Evolutionary conservation across 306 rosid genomes (phyloP), one percentile per base, ranked within the genome.

Genomic region (Bauhinia variegata): DNA sequence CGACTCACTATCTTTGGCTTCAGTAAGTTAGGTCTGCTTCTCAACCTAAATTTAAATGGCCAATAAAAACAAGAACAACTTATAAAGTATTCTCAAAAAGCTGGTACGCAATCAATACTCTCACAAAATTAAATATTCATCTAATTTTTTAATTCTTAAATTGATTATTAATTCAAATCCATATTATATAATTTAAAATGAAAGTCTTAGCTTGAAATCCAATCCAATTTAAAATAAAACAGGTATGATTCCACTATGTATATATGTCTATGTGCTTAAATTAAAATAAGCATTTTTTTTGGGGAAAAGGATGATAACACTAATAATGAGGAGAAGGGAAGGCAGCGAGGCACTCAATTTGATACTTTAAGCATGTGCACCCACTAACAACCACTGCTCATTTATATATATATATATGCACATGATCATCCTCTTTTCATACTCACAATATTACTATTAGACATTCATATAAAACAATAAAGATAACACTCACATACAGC

Each of bases 81-180:
- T 8, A 36, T 68, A 71, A 46, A 47, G 16, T 60, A 75, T 67
- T 78, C 82, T n/a, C 71, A 58, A 79, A 67, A 74, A 66, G 81
- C 67, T 76, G 2, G 28, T 23, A 23, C 2, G 2, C 28, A 23
- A 23, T 23, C 28, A 23, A 23, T 23, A 23, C 28, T 23, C 28
- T 23, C 28, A 23, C 28, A 23, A 23, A 23, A 23, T 23, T 23
- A 23, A 23, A 23, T 23, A 23, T 23, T 23, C 28, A n/a, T n/a
- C n/a, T n/a, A n/a, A n/a, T n/a, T n/a, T n/a, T n/a, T n/a, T n/a
- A n/a, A n/a, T n/a, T n/a, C n/a, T n/a, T n/a, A n/a, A n/a, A n/a
- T n/a, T n/a, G n/a, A n/a, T n/a, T n/a, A n/a, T n/a, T n/a, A n/a
- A n/a, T n/a, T n/a, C n/a, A n/a, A n/a, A n/a, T n/a, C n/a, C n/a